phyloP scores from a whole-genome alignment of 306 rosid genomes.

The Corylus avellana region DNA sequence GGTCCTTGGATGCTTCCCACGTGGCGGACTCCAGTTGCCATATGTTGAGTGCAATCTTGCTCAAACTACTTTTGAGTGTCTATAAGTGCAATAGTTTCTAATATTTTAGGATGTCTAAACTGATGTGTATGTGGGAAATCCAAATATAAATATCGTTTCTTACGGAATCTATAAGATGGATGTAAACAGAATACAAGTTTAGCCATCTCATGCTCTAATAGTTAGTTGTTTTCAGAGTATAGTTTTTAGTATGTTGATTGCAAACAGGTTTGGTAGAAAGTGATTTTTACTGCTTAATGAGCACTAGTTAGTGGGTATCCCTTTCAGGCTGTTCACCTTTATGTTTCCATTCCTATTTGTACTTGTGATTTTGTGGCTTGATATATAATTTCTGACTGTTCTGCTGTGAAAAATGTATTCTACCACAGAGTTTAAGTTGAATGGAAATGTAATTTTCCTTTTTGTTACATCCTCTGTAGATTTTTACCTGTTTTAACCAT shows the following conservation, averaged over 20 bases:
- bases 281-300: not conserved
- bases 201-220: not conserved
- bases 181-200: not conserved
- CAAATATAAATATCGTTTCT: not conserved
- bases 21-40: not conserved
- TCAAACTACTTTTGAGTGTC: not conserved
- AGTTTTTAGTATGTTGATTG: not conserved
- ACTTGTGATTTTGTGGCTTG: not conserved
- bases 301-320: not conserved
- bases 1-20: too few relatives aligned
- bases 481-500: not conserved
- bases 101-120: not conserved
- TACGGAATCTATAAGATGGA: not conserved
- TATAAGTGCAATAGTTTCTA: not conserved
- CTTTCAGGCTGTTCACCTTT: not conserved
- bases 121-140: not conserved
- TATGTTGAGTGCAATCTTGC: not conserved
- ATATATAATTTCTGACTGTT: not conserved
- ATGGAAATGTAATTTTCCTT: not conserved
- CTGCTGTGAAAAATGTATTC: conserved; percentile 1
- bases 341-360: not conserved
- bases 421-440: not conserved
- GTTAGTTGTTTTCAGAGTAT: not conserved
- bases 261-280: not conserved
- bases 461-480: not conserved